Evolutionary conservation across 2,329 filamentous ascomycete species (phyloP).

Genomic region (Parafenestella ontariensis): DNA sequence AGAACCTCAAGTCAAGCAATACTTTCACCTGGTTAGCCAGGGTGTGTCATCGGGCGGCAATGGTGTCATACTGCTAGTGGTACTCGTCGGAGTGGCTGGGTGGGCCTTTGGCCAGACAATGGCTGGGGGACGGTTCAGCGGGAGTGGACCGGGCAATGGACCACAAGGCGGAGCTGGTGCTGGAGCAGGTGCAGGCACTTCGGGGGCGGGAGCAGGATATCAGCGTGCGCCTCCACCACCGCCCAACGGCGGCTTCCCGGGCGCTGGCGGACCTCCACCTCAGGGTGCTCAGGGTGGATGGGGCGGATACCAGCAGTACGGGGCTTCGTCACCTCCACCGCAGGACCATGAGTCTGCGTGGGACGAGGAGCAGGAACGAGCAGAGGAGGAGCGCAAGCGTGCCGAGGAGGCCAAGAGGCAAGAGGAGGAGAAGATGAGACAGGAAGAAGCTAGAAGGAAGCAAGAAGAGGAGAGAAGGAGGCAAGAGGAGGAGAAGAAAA

Average conservation of each 20-base stretch:
- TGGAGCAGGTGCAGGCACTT: conserved; percentile 35
- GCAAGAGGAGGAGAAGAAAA: conserved; percentile 63
- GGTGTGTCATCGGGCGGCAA: conserved; percentile 64
- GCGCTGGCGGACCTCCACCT: conserved; percentile 39
- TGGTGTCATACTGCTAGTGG: conserved; percentile 73
- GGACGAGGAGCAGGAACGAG: conserved; percentile 50
- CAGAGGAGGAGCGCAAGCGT: conserved; percentile 64
- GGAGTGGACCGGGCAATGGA: conserved; percentile 34
- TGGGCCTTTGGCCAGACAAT: conserved; percentile 78
- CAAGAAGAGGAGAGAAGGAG: conserved; percentile 62
- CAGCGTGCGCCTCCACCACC: conserved; percentile 40
- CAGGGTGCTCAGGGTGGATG: conserved; percentile 34
- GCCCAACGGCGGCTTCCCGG: conserved; percentile 41
- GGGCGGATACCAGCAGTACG: conserved; percentile 41
- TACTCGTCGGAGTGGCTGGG: conserved; percentile 76
- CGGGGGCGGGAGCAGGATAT: conserved; percentile 35
- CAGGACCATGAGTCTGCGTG: conserved; percentile 39
- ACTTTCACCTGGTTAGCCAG: conserved; percentile 74
- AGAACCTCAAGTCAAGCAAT: conserved; percentile 74
- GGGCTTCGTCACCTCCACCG: conserved; percentile 39
- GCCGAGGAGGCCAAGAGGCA: conserved; percentile 58
- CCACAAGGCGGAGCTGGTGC: conserved; percentile 43
- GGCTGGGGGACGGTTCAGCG: conserved; percentile 53
- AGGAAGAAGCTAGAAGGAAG: conserved; percentile 58
- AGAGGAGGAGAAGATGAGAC: conserved; percentile 33